Evolutionary conservation across 2,329 filamentous ascomycete species (phyloP).

Genomic region (Colletotrichum acutatum): DNA sequence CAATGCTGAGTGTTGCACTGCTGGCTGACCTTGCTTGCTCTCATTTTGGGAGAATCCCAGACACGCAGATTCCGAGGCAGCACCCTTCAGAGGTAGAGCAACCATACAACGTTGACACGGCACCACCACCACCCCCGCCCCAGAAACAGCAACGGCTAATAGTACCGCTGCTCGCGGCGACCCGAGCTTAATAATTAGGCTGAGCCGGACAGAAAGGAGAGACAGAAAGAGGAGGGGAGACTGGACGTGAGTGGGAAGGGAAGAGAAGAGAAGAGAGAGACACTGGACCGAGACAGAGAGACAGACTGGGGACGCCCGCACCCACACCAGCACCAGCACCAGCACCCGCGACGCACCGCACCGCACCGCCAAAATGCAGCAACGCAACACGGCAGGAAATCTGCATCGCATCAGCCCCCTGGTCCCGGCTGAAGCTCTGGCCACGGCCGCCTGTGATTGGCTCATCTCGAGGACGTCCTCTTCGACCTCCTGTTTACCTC

Average conservation of each 20-base stretch:
- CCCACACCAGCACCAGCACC: neutral
- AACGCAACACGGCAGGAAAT: conserved; percentile 9
- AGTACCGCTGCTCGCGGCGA: conserved; percentile 12
- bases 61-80: conserved; percentile 28
- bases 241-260: neutral
- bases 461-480: conserved; percentile 28
- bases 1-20: neutral
- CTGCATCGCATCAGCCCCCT: conserved; percentile 37
- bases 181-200: conserved; percentile 17
- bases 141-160: conserved; percentile 9
- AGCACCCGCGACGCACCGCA: conserved; percentile 17
- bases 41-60: conserved; percentile 9
- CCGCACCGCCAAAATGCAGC: conserved; percentile 26
- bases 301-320: neutral
- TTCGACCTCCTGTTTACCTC: conserved; percentile 36
- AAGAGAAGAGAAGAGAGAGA: neutral
- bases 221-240: neutral
- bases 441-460: conserved; percentile 32
- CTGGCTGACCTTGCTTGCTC: neutral
- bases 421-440: conserved; percentile 36
- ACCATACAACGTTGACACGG: conserved; percentile 13
- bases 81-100: neutral
- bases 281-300: neutral
- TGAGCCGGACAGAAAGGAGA: neutral
- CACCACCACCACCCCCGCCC: neutral